These are phyloP conservation scores for Arthrobotrys sphaeroides DNA, from an alignment of 2,329 filamentous ascomycete species.

Conservation along the genomic window DNA sequence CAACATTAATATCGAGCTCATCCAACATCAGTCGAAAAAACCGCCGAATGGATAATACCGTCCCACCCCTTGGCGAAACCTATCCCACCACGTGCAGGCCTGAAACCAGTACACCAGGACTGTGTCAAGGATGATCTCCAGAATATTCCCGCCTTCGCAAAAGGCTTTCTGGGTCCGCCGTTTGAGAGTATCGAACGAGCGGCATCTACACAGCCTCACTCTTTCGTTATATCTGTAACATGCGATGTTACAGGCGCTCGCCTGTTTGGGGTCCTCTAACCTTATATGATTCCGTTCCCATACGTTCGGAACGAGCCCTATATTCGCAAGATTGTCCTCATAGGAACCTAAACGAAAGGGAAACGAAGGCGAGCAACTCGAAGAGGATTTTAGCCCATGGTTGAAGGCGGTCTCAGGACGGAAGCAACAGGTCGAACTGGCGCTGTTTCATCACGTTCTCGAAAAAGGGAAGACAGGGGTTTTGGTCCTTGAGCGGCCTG, in stretches of 20 bases:
- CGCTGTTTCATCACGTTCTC: slow-evolving; percentile 23
- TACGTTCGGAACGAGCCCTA: slow-evolving; percentile 6
- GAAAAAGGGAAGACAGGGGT: neutral
- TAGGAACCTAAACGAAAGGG: slow-evolving; percentile 29
- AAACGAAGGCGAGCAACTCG: neutral
- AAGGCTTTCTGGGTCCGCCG: slow-evolving; percentile 2
- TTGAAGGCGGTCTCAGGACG: slow-evolving; percentile 36
- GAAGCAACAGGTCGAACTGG: slow-evolving; percentile 16
- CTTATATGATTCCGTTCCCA: neutral
- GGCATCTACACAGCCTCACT: slow-evolving; percentile 54
- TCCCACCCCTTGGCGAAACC: neutral
- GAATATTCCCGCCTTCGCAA: slow-evolving; percentile 14
- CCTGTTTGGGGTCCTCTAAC: slow-evolving; percentile 30
- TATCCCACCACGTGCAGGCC: slow-evolving; percentile 26
- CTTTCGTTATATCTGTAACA: slow-evolving; percentile 48
- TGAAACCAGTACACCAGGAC: slow-evolving; percentile 13
- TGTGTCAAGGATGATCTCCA: slow-evolving; percentile 9
- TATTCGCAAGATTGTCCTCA: slow-evolving; percentile 22
- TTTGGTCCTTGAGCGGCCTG: slow-evolving; percentile 16
- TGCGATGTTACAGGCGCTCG: slow-evolving; percentile 34
- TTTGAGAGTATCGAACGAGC: neutral
- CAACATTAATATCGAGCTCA: slow-evolving; percentile 49
- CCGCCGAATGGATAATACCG: slow-evolving; percentile 25
- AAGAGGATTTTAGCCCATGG: slow-evolving; percentile 16
- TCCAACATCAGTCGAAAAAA: slow-evolving; percentile 17